Evolutionary conservation across 768 basidiomycete genomes (phyloP).

Genomic region (Punctularia strigosozonata): DNA sequence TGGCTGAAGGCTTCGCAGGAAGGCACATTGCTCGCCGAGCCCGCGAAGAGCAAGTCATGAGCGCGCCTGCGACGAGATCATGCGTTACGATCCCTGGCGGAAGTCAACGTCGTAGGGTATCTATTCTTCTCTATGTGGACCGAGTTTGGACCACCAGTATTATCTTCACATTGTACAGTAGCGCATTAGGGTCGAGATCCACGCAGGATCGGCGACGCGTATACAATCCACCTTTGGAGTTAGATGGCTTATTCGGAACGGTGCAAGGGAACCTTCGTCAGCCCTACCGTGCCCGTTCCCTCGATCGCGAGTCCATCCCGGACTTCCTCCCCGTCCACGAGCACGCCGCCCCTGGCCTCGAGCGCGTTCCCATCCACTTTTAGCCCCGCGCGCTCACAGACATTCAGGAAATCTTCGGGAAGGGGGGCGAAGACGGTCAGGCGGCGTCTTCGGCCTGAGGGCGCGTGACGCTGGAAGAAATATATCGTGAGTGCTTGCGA

Average conservation of each 20-base stretch:
- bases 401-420: slow-evolving; percentile 39
- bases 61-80: not conserved
- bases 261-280: not conserved
- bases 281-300: not conserved
- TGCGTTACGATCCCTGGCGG: not conserved
- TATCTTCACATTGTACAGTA: not conserved
- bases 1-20: slow-evolving; percentile 39
- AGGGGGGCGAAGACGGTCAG: slow-evolving; percentile 47
- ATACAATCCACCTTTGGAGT: not conserved
- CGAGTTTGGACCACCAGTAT: not conserved
- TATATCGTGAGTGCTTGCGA: slow-evolving; percentile 13
- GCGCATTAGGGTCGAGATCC: not conserved
- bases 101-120: not conserved
- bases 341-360: slow-evolving; percentile 29
- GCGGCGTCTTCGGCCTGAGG: slow-evolving; percentile 32
- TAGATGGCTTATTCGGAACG: not conserved
- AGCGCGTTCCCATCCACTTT: slow-evolving; percentile 22
- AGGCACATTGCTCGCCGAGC: too few species aligned
- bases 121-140: not conserved
- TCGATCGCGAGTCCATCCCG: not conserved
- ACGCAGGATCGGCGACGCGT: not conserved
- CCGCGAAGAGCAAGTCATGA: not conserved
- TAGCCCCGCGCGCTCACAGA: slow-evolving; percentile 38
- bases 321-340: slow-evolving; percentile 29
- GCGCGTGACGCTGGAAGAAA: slow-evolving; percentile 35